Base-by-base conservation (phyloP, 208 protist genomes). In the Vickermania ingenoplastis region DNA sequence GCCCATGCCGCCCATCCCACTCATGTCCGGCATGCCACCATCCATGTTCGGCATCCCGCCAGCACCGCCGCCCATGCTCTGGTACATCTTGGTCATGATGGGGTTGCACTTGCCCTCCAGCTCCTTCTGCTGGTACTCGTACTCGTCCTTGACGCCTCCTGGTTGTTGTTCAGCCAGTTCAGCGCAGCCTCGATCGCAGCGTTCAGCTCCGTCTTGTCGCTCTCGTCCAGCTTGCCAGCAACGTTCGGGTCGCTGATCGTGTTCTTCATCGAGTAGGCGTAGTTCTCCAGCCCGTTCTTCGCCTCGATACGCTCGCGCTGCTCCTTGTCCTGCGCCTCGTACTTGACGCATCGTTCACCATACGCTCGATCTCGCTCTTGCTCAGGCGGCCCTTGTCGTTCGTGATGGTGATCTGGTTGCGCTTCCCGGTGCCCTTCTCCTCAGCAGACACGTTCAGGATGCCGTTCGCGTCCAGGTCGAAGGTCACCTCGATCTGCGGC, bases 391-490 rank as follows among this genome's bases (percentile, higher is more conserved):
- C 86, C n/a, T n/a, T n/a, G 60, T 73, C 77, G 1, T 79, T 78
- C 0, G 87, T 79, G 58, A 99, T 99, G 2, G 85, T 95, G 70
- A 99, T 99, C 56, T 85, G 78, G 71, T 99, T 89, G 25, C 58
- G 79, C 26, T 94, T 94, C 48, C 96, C 95, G 0, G 97, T 98
- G 4, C 91, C 89, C 81, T 99, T 99, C 80, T 99, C 98, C 73
- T 91, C 58, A 0, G 98, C 98, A 13, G 84, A 84, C 4, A 99
- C 98, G 69, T 98, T 97, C 50, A 98, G 86, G 78, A 99, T 99
- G 53, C 97, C 96, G 75, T 98, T 99, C 23, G 95, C 95, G 78
- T 99, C 97, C 67, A 99, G 97, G 75, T 99, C 97, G 77, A 99
- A 99, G 23, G 88, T 97, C 57, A 99, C 98, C 75, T 98, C 96